Base-by-base conservation (phyloP, 2,329 filamentous ascomycete genomes). In the Aspergillus sp. region DNA sequence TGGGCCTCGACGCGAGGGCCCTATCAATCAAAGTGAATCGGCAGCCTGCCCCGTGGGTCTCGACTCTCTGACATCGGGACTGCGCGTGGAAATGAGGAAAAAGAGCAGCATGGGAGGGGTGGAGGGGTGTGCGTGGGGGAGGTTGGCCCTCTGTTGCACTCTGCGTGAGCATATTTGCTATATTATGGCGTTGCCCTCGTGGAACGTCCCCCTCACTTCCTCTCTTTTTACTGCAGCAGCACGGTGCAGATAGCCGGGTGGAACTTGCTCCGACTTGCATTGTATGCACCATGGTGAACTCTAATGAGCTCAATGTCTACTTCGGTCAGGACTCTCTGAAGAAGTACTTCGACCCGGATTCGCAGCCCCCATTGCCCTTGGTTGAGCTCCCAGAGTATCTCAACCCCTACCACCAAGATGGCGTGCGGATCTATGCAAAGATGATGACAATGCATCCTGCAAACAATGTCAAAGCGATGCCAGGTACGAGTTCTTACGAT, bases 401-500 rank as follows among this genome's bases (percentile, higher is more conserved):
- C 34, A 88, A 88, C 57, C 84, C 84, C 2, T 83, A 80, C 60
- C 75, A 79, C 18, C 61, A 78, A 24, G 79, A 87, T 80, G 82
- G 83, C 4, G 81, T 88, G 4, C 79, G 83, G 11, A 85, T 88
- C 52, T 87, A 85, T 61, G 85, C 85, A 38, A 87, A 88, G 72
- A 84, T 88, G 83, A 82, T 88, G 80, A 84, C 83, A 2, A 82
- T 83, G 76, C 83, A 85, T 63, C 85, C 85, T 1, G 83, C 84
- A 3, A 83, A 88, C 59, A 88, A 88, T 48, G 85, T 88, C 62
- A 88, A 88, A 66, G 79, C 81, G 2, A 79, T 88, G 71, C 85
- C 85, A 63, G 71, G 67, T 68, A 64, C 4, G 18, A 1, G 3
- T 1, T 22, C 8, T 9, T 50, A 12, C 15, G 17, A 49, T 17